phyloP scores from a whole-genome alignment of 2,329 filamentous ascomycete genomes.

The Gnomoniopsis smithogilvyi region DNA sequence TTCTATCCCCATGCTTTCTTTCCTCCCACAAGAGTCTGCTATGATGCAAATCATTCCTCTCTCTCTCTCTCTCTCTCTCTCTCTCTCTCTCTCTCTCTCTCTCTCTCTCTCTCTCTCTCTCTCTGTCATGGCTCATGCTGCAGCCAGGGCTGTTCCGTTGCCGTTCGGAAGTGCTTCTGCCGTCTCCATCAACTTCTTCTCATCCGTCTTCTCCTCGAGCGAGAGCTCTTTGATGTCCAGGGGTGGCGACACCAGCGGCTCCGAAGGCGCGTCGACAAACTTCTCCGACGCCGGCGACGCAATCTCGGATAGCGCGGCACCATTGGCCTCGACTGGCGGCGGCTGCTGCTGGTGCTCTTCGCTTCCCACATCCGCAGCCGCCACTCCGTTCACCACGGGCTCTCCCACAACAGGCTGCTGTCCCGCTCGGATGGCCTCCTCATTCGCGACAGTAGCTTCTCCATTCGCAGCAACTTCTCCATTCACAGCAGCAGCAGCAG shows the following conservation, averaged over 20 bases:
- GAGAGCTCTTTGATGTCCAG: constrained; percentile 19
- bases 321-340: not conserved
- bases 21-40: no score
- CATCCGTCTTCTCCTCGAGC: constrained; percentile 17
- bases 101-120: not conserved
- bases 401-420: not conserved
- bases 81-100: no score
- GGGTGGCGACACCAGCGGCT: constrained; percentile 2
- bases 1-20: no score
- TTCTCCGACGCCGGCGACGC: constrained; percentile 3
- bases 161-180: not conserved
- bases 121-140: not conserved
- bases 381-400: not conserved
- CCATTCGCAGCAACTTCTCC: constrained; percentile 11
- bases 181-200: constrained; percentile 6
- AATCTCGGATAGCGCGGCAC: constrained; percentile 1
- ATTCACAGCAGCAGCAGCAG: constrained; percentile 11
- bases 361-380: constrained; percentile 15
- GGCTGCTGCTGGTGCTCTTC: constrained; percentile 5
- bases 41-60: no score
- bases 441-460: no score
- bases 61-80: no score
- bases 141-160: constrained; percentile 9
- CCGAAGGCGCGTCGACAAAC: constrained; percentile 2
- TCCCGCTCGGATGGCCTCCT: constrained; percentile 3